A percentile compares a stretch with the other conserved stretches of the same genome.
Evolutionary conservation across 2,329 filamentous ascomycete genomes (phyloP).

Genomic region (Trichophyton simii): DNA sequence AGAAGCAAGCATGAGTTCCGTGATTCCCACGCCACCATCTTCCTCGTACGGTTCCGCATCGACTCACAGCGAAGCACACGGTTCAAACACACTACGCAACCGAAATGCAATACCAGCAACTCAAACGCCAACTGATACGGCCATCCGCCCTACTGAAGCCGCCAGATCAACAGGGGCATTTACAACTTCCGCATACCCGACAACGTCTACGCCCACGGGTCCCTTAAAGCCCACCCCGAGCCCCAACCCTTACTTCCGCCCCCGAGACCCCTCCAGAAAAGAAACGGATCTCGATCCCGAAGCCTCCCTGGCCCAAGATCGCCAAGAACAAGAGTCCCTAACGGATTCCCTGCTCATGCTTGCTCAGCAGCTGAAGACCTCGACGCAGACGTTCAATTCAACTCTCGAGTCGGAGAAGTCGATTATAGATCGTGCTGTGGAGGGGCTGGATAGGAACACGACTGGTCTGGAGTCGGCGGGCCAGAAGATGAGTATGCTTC

Average conservation of each 20-base stretch:
- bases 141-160: slow-evolving; percentile 9
- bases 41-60: background rate
- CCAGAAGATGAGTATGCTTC: slow-evolving; percentile 62
- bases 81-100: slow-evolving; percentile 18
- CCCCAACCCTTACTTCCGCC: slow-evolving; percentile 9
- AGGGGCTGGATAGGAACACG: slow-evolving; percentile 66
- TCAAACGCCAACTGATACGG: background rate
- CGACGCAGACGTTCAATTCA: slow-evolving; percentile 57
- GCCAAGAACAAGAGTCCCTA: slow-evolving; percentile 68
- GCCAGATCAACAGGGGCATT: slow-evolving; percentile 12
- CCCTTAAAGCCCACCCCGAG: slow-evolving; percentile 18
- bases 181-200: background rate
- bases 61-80: background rate
- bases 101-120: slow-evolving; percentile 15
- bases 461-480: slow-evolving; percentile 63
- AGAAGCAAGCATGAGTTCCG: background rate
- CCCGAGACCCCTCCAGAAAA: background rate
- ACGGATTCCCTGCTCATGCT: slow-evolving; percentile 71
- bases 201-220: slow-evolving; percentile 7
- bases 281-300: slow-evolving; percentile 42
- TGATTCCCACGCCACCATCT: background rate
- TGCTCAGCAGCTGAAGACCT: slow-evolving; percentile 63
- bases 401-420: slow-evolving; percentile 64
- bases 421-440: slow-evolving; percentile 55
- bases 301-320: slow-evolving; percentile 61